Evolutionary conservation across 805 yeast genomes (phyloP), one percentile per base, ranked within the genome.

Genomic region (Zygoascus flipseniorum): DNA sequence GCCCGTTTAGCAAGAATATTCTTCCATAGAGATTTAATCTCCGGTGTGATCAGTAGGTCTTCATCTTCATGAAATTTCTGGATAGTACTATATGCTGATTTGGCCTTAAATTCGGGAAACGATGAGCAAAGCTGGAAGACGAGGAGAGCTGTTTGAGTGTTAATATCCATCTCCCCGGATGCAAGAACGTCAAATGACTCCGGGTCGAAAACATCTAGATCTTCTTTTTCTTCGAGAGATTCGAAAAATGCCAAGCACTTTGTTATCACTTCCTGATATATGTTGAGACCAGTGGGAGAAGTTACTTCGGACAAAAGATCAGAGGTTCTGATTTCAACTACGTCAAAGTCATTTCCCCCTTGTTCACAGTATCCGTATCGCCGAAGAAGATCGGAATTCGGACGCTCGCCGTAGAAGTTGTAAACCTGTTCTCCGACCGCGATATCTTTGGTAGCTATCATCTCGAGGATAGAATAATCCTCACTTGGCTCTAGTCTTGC

Each of bases 291-390:
- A 8, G 72, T 72, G 0, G 67, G 61, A 50, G 69, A 72, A 13
- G 83, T 72, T 2, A 65, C 62, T 0, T 63, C 58, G 26, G 83
- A 58, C 1, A 46, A 13, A 31, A 46, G 41, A 9, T 16, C 20
- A 2, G n/a, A 14, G 49, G 11, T 31, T 31, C 82, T 74, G 2
- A 92, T 61, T 67, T 92, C 98, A 8, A 84, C 96, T 62, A 86
- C 85, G 66, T 92, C 98, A 64, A 73, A 80, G 47, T 77, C 79
- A 1, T 93, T 85, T 0, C 88, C 87, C 19, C 73, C 75, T 56
- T 71, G 66, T 69, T 90, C 97, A 26, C 89, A 93, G 62, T 87
- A 92, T 0, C 99, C 99, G 61, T 92, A 92, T 54, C 96, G 77
- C 62, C 99, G 78, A 52, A 93, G 72, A 32, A 93, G 76, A 62